Evolutionary conservation across 352 stramenopile species (phyloP).

Genomic region (Phytophthora kernoviae): DNA sequence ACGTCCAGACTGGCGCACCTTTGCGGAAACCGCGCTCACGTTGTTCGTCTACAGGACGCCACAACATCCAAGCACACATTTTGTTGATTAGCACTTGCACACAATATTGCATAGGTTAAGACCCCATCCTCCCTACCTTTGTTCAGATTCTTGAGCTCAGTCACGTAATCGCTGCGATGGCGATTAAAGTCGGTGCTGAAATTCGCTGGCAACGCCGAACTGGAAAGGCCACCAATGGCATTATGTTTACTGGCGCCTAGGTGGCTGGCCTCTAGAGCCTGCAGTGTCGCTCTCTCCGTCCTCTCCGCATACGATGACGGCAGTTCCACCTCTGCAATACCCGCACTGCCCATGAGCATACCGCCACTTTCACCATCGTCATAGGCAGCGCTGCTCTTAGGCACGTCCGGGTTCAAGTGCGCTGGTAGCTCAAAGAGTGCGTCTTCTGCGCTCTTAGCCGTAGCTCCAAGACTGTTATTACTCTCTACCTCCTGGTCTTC

Average conservation of each 20-base stretch:
- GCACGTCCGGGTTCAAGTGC: conserved; percentile 55
- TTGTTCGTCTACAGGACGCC: conserved; percentile 58
- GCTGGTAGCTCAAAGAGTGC: conserved; percentile 68
- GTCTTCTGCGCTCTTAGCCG: conserved; percentile 55
- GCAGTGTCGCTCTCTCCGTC: conserved; percentile 53
- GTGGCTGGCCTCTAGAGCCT: conserved; percentile 41
- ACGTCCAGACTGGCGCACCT: conserved; percentile 18
- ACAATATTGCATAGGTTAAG: neutral
- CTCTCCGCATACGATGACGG: conserved; percentile 55
- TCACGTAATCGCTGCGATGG: conserved; percentile 67
- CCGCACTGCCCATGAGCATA: conserved; percentile 78
- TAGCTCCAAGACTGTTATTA: neutral
- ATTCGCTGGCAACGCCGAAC: conserved; percentile 68
- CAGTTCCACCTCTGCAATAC: conserved; percentile 83
- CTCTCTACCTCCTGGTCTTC: neutral
- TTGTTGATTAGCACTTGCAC: neutral
- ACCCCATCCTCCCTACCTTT: conserved; percentile 40
- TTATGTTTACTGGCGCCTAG: conserved; percentile 8
- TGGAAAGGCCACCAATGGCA: conserved; percentile 40
- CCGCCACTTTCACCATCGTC: conserved; percentile 55
- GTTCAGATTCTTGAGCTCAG: conserved; percentile 68
- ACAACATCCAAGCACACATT: conserved; percentile 3
- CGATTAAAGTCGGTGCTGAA: conserved; percentile 83
- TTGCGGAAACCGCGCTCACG: conserved; percentile 66
- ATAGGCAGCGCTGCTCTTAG: conserved; percentile 37